phyloP scores from a whole-genome alignment of 2,329 filamentous ascomycete species.

The Endocalyx cinctus region DNA sequence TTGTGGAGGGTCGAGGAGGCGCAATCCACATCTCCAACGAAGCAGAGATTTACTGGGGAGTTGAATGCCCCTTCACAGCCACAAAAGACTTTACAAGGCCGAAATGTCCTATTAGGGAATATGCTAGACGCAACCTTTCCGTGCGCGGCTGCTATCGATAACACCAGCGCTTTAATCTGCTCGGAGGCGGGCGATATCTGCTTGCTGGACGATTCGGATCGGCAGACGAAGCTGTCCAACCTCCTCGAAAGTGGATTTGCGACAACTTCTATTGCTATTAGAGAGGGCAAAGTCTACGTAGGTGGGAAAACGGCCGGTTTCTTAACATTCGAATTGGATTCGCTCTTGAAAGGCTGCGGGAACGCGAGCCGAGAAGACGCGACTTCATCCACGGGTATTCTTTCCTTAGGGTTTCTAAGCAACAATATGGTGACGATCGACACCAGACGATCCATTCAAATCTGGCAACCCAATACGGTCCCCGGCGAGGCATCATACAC shows the following conservation, averaged over 20 bases:
- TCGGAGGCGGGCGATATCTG: constrained; percentile 89
- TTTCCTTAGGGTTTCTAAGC: constrained; percentile 65
- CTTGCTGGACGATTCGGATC: constrained; percentile 71
- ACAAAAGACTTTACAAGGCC: constrained; percentile 71
- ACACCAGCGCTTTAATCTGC: constrained; percentile 73
- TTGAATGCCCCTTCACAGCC: constrained; percentile 33
- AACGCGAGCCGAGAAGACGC: constrained; percentile 35
- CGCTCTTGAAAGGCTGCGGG: constrained; percentile 38
- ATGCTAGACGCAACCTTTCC: constrained; percentile 83
- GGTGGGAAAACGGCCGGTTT: constrained; percentile 63
- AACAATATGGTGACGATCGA: constrained; percentile 72
- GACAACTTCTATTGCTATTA: constrained; percentile 62
- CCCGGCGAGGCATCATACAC: constrained; percentile 29
- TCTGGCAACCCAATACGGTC: constrained; percentile 50
- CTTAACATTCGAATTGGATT: constrained; percentile 46
- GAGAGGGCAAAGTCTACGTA: constrained; percentile 58
- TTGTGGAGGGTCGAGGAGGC: constrained; percentile 81
- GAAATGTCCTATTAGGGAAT: constrained; percentile 80
- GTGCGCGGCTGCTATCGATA: constrained; percentile 67
- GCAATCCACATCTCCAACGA: constrained; percentile 55
- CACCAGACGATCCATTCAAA: constrained; percentile 67
- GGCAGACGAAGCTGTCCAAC: constrained; percentile 65
- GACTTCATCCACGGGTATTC: constrained; percentile 42
- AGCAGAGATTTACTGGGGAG: constrained; percentile 52
- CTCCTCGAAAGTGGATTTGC: constrained; percentile 63